Evolutionary conservation across 352 stramenopile species (phyloP).

Genomic region (Phytophthora tubulina): DNA sequence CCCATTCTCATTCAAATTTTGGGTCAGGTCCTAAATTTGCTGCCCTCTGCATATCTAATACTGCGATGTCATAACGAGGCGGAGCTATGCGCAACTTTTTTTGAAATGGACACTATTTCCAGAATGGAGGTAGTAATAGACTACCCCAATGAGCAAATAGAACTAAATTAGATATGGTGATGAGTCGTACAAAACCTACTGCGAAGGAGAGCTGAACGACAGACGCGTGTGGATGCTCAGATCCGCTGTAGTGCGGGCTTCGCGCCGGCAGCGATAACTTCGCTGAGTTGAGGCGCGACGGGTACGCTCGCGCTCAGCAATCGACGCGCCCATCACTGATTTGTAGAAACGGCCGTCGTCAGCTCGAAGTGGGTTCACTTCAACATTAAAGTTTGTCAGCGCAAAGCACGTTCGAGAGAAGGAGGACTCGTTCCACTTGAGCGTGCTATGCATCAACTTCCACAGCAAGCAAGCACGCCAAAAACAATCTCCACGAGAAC

Average conservation of each 20-base stretch:
- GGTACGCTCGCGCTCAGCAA: constrained; percentile 12
- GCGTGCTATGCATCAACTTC: constrained; percentile 26
- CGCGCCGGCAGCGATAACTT: neutral
- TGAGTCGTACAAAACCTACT: neutral
- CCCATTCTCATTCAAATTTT: too few species aligned
- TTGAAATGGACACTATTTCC: too few species aligned
- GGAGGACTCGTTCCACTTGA: constrained; percentile 26
- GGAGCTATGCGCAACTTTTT: too few species aligned
- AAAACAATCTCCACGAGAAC: constrained; percentile 35
- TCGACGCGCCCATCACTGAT: constrained; percentile 16
- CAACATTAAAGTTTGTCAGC: constrained; percentile 33
- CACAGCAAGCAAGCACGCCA: constrained; percentile 17
- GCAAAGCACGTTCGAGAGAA: constrained; percentile 21
- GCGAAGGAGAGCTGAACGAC: constrained; percentile 1
- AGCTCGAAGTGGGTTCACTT: constrained; percentile 22
- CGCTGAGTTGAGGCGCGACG: constrained; percentile 5
- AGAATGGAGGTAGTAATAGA: too few species aligned
- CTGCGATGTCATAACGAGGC: too few species aligned
- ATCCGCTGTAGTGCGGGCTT: neutral
- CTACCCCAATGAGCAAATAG: too few species aligned
- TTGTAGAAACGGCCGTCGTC: constrained; percentile 19
- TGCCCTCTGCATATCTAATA: too few species aligned
- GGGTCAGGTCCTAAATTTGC: too few species aligned
- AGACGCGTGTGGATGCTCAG: neutral
- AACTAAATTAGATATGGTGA: too few species aligned